phyloP scores from a whole-genome alignment of 129 eudicot genomes.

The Flaveria trinervia region DNA sequence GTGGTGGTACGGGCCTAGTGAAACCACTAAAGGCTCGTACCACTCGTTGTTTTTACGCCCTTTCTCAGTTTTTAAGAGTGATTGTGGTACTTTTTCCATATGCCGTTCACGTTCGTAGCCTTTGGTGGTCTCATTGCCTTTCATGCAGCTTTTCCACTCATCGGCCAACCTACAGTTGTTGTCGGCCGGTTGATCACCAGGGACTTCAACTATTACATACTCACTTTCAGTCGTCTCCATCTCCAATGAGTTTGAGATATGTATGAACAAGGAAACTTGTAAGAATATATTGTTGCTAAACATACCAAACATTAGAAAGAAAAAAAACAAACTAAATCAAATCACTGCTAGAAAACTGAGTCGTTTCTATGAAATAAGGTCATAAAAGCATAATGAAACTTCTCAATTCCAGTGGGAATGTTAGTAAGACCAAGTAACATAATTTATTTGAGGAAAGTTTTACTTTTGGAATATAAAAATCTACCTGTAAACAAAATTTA shows the following conservation, averaged over 20 bases:
- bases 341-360: too few species aligned
- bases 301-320: too few species aligned
- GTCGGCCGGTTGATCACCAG: background rate
- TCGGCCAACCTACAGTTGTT: background rate
- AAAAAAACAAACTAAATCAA: too few species aligned
- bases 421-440: too few species aligned
- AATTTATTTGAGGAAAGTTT: too few species aligned
- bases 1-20: constrained; percentile 41
- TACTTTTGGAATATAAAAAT: too few species aligned
- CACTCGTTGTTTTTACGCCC: constrained; percentile 11
- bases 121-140: background rate
- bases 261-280: too few species aligned
- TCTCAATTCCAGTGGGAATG: too few species aligned
- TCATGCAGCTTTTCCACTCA: constrained; percentile 3
- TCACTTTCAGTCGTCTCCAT: constrained; percentile 4
- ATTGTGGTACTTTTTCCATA: constrained; percentile 26
- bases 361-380: too few species aligned
- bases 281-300: too few species aligned
- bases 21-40: constrained; percentile 30
- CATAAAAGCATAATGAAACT: too few species aligned
- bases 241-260: background rate
- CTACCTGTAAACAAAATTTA: too few species aligned
- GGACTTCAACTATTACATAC: constrained; percentile 14
- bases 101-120: background rate
- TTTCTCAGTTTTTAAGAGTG: constrained; percentile 23